phyloP scores from a whole-genome alignment of 768 basidiomycete species.

The Rossbeevera mucosa region DNA sequence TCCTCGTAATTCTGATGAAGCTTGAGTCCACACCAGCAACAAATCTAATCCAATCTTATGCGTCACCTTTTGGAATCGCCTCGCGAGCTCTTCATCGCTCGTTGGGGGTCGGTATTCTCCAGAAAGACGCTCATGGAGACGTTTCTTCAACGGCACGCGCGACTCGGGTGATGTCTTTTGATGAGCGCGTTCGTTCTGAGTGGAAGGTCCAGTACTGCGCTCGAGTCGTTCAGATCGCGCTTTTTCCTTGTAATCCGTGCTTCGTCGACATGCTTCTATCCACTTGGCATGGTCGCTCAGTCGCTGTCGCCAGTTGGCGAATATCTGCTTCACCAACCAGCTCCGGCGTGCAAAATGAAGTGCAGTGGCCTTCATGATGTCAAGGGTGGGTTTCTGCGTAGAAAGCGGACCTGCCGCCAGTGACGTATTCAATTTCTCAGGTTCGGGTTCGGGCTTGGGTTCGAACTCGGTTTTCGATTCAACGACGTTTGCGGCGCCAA shows the following conservation, averaged over 20 bases:
- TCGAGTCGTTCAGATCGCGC: constrained; percentile 34
- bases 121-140: constrained; percentile 34
- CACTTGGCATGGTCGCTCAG: constrained; percentile 47
- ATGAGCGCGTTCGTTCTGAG: constrained; percentile 20
- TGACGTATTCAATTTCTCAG: constrained; percentile 6
- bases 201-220: constrained; percentile 14
- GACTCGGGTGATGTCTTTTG: constrained; percentile 22
- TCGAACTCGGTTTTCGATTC: constrained; percentile 4
- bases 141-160: constrained; percentile 21
- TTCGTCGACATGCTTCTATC: constrained; percentile 56
- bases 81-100: constrained; percentile 62
- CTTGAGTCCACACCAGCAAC: constrained; percentile 3
- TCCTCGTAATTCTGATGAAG: constrained; percentile 61
- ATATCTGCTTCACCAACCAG: constrained; percentile 37
- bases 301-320: constrained; percentile 45
- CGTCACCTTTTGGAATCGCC: constrained; percentile 62
- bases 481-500: constrained; percentile 11
- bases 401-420: background rate
- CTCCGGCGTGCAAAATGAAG: constrained; percentile 40
- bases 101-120: constrained; percentile 47
- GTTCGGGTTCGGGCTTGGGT: background rate
- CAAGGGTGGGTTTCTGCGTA: constrained; percentile 14
- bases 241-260: constrained; percentile 58
- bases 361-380: constrained; percentile 38
- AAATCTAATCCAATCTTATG: background rate